Evolutionary conservation across 768 basidiomycete genomes (phyloP), one percentile per base, ranked within the genome.

Genomic region (Melanogaster broomeanus): DNA sequence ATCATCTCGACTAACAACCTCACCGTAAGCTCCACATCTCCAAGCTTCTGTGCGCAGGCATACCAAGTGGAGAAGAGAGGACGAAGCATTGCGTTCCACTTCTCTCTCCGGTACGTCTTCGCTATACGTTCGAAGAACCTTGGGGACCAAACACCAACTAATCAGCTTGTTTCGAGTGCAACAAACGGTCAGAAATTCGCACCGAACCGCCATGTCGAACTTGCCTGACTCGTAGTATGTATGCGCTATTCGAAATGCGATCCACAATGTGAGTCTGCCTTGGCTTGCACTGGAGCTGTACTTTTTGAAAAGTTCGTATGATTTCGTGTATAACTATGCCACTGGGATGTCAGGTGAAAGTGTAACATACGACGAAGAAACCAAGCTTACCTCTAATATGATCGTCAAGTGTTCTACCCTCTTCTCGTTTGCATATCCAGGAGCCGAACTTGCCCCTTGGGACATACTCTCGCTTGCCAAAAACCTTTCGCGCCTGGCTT

Each of bases 51-150:
- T 1, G 90, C 89, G 65, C 90, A 95, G 3, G 83, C 76, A 69
- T 90, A 90, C 90, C 91, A 93, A 31, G 84, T 83, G 33, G 76
- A 73, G 39, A 95, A 75, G 11, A 97, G 80, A 8, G 90, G 83
- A 42, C 77, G 77, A 15, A 96, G 77, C 72, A 97, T 79, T 0
- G 79, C 64, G 9, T 75, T 73, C 94, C 94, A 98, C 44, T 79
- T 76, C 66, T 98, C 94, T 45, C 82, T 76, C n/a, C 88, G 82
- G 63, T 97, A 98, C 0, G 86, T 88, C 65, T 84, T 88, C 1
- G 89, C 87, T 52, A 98, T 96, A 13, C 94, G 84, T 63, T 96
- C 95, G 66, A 93, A 93, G 72, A 96, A 98, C 42, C 91, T 95
- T 44, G 15, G 11, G 56, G n/a, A n/a, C n/a, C n/a, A n/a, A n/a